Percentiles rank a stretch among this genome's conserved stretches.
Evolutionary conservation across 257 asterid species (phyloP).

Genomic region (Verbascum thapsus): DNA sequence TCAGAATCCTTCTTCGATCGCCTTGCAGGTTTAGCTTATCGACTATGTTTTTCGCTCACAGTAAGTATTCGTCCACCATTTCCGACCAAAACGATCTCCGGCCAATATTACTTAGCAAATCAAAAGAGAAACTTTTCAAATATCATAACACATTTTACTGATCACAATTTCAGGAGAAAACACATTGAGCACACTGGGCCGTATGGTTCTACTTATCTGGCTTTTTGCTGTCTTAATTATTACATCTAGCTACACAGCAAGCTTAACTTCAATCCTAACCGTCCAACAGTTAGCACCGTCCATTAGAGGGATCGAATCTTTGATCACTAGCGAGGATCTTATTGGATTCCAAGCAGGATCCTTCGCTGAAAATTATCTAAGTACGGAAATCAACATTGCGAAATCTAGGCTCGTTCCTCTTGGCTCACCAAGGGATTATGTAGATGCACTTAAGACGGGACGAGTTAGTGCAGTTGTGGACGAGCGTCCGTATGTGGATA

Average conservation of each 20-base stretch:
- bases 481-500: slow-evolving; percentile 59
- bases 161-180: slow-evolving; percentile 46
- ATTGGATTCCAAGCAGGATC: slow-evolving; percentile 67
- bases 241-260: slow-evolving; percentile 67
- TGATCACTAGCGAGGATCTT: slow-evolving; percentile 39
- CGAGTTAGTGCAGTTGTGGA: slow-evolving; percentile 61
- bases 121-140: slow-evolving; percentile 1
- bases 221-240: slow-evolving; percentile 62
- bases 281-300: slow-evolving; percentile 61
- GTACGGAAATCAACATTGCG: slow-evolving; percentile 49
- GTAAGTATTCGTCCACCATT: slow-evolving; percentile 31
- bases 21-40: slow-evolving; percentile 53
- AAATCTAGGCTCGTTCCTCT: slow-evolving; percentile 62
- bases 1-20: neutral
- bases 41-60: slow-evolving; percentile 46
- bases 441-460: slow-evolving; percentile 51
- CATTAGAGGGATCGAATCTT: slow-evolving; percentile 56
- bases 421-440: slow-evolving; percentile 57
- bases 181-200: slow-evolving; percentile 57
- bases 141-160: neutral
- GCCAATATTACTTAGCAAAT: no score
- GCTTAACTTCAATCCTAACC: slow-evolving; percentile 73
- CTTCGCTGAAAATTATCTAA: slow-evolving; percentile 51
- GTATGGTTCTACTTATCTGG: slow-evolving; percentile 57
- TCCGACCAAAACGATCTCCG: no score